These are phyloP conservation scores for Diaporthe vaccinii DNA, from an alignment of 2,329 filamentous ascomycete species.

Conservation along the genomic window DNA sequence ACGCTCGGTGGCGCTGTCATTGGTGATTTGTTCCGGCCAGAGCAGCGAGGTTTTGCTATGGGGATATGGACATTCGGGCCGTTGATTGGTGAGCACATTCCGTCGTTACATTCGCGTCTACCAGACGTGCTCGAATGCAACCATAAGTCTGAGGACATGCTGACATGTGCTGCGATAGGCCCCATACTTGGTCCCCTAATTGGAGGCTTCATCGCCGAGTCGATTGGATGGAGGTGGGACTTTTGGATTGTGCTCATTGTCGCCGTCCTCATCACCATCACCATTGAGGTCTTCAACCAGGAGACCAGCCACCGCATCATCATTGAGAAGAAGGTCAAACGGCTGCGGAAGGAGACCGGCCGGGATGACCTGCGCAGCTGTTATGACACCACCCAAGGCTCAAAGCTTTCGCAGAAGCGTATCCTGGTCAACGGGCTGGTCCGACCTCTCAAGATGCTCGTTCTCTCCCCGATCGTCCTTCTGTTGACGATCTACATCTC, in stretches of 20 bases:
- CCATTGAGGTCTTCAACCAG: slow-evolving; percentile 57
- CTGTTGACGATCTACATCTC: slow-evolving; percentile 63
- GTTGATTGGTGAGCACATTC: slow-evolving; percentile 51
- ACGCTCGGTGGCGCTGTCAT: slow-evolving; percentile 69
- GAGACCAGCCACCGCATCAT: slow-evolving; percentile 66
- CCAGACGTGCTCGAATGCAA: background rate
- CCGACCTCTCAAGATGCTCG: slow-evolving; percentile 54
- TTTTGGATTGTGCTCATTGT: slow-evolving; percentile 67
- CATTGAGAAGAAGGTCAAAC: slow-evolving; percentile 62
- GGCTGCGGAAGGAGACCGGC: slow-evolving; percentile 60
- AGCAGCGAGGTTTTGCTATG: slow-evolving; percentile 62
- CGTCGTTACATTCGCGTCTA: background rate
- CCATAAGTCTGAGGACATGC: background rate
- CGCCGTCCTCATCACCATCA: slow-evolving; percentile 50
- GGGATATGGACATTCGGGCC: slow-evolving; percentile 64
- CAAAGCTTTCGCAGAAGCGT: slow-evolving; percentile 46
- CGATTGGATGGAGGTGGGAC: slow-evolving; percentile 66
- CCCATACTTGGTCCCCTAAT: slow-evolving; percentile 62
- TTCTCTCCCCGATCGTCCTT: slow-evolving; percentile 62
- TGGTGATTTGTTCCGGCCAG: slow-evolving; percentile 65
- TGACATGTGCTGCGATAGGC: slow-evolving; percentile 42
- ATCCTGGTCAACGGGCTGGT: slow-evolving; percentile 48
- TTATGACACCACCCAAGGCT: slow-evolving; percentile 53
- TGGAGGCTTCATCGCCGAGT: slow-evolving; percentile 63
- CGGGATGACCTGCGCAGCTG: slow-evolving; percentile 61